phyloP scores from a whole-genome alignment of 1,139 yeast genomes.

The Diutina sp. region DNA sequence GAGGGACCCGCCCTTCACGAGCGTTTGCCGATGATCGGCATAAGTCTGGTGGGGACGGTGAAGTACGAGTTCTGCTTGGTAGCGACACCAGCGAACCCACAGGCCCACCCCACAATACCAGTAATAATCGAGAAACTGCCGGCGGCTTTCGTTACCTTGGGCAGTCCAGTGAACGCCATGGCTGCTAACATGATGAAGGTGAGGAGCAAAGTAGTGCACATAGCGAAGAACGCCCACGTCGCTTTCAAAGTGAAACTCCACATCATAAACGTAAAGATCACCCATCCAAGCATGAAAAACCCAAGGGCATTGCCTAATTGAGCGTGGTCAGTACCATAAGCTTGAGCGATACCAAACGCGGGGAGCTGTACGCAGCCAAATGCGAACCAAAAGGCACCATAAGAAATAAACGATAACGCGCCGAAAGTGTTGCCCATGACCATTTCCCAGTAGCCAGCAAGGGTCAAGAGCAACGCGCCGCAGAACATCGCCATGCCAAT shows the following conservation, averaged over 20 bases:
- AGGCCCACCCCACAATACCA: slow-evolving; percentile 29
- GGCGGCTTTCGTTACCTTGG: slow-evolving; percentile 22
- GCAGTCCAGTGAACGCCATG: slow-evolving; percentile 22
- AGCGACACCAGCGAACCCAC: slow-evolving; percentile 25
- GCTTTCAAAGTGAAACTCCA: slow-evolving; percentile 28
- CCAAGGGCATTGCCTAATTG: slow-evolving; percentile 23
- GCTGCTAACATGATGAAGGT: slow-evolving; percentile 31
- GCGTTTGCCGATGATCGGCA: background rate
- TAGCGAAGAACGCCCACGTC: slow-evolving; percentile 24
- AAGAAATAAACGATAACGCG: slow-evolving; percentile 22
- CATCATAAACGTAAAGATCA: slow-evolving; percentile 27
- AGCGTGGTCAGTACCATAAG: slow-evolving; percentile 13
- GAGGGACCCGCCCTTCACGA: background rate
- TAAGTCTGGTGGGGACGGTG: slow-evolving; percentile 8
- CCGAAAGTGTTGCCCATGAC: slow-evolving; percentile 20
- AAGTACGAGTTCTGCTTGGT: slow-evolving; percentile 17
- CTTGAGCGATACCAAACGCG: slow-evolving; percentile 18
- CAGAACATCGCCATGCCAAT: background rate
- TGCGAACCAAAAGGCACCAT: slow-evolving; percentile 25
- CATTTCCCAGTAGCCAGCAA: background rate
- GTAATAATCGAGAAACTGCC: slow-evolving; percentile 33
- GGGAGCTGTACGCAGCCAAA: slow-evolving; percentile 22
- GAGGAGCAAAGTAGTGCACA: slow-evolving; percentile 23
- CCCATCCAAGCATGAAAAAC: slow-evolving; percentile 32
- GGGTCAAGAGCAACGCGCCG: background rate